Evolutionary conservation across 345 rosid species (phyloP).

Genomic region (Euphorbia pulcherrima): DNA sequence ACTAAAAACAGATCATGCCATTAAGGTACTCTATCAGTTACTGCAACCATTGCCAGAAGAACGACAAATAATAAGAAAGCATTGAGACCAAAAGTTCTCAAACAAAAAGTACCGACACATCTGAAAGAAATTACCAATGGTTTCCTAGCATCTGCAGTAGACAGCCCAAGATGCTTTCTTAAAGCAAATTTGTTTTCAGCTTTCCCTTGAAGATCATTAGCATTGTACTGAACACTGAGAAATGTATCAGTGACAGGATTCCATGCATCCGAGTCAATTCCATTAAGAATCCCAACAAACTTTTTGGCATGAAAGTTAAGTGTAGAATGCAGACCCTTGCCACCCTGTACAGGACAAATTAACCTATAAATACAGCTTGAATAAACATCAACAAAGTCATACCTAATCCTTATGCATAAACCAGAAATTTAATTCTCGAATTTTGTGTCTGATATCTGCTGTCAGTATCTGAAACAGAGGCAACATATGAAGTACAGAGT

Average conservation of each 20-base stretch:
- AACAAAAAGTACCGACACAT: background rate
- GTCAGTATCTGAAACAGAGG: background rate
- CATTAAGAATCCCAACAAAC: conserved; percentile 85
- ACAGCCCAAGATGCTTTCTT: conserved; percentile 76
- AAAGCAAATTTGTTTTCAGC: conserved; percentile 65
- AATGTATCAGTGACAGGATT: conserved; percentile 82
- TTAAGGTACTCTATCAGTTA: background rate
- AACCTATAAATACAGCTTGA: conserved; percentile 1
- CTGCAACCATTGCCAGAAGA: background rate
- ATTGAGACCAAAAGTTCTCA: background rate
- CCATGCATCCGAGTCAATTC: conserved; percentile 91
- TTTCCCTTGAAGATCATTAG: conserved; percentile 82
- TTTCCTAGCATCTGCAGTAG: conserved; percentile 52
- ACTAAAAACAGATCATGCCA: background rate
- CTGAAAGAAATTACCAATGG: conserved; percentile 59
- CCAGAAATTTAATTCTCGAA: background rate
- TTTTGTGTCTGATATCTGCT: background rate
- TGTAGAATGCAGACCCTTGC: conserved; percentile 82
- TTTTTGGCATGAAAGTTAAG: conserved; percentile 78
- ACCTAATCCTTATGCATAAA: background rate
- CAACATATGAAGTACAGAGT: background rate
- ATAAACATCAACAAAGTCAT: background rate
- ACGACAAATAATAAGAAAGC: background rate
- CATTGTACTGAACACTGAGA: conserved; percentile 72
- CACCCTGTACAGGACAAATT: conserved; percentile 53